A percentile compares a stretch with the other conserved stretches of the same genome.
These are phyloP conservation scores for Ophiognomonia clavigignenti-juglandacearum DNA, from an alignment of 2,329 filamentous ascomycete species.

Conservation along the genomic window DNA sequence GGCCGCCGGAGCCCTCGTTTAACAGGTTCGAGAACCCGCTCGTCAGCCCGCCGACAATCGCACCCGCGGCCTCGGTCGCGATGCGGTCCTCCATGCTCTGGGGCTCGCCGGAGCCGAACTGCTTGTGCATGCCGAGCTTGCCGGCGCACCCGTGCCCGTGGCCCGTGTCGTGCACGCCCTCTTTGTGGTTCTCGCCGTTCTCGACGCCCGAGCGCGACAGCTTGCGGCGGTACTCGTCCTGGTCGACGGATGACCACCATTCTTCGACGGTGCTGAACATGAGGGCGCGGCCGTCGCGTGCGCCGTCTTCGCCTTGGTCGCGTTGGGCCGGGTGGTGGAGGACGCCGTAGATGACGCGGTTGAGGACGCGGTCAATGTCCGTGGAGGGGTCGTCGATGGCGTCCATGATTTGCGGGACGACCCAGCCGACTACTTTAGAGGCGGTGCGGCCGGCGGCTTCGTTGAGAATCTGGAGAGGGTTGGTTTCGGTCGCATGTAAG, in stretches of 20 bases:
- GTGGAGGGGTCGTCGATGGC: conserved; percentile 75
- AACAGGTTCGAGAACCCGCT: conserved; percentile 45
- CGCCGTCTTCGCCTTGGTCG: conserved; percentile 63
- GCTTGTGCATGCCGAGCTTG: conserved; percentile 74
- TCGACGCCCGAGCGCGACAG: conserved; percentile 75
- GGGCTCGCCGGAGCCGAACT: conserved; percentile 38
- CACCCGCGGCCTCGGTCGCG: conserved; percentile 49
- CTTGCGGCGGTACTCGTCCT: conserved; percentile 65
- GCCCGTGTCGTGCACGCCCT: conserved; percentile 76
- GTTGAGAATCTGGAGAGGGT: conserved; percentile 62
- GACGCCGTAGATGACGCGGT: conserved; percentile 74
- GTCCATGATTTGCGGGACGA: conserved; percentile 81
- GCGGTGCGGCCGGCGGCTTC: conserved; percentile 82
- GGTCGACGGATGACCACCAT: conserved; percentile 73
- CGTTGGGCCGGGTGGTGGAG: conserved; percentile 85
- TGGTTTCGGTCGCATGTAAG: conserved; percentile 2
- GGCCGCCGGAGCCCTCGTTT: conserved; percentile 38
- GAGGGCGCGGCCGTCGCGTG: conserved; percentile 62
- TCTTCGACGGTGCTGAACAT: conserved; percentile 78
- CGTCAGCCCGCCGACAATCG: conserved; percentile 53
- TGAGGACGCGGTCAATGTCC: conserved; percentile 66
- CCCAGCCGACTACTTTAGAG: conserved; percentile 74
- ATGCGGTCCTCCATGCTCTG: conserved; percentile 52
- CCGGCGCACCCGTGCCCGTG: conserved; percentile 79
- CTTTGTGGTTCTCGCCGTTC: conserved; percentile 78